Evolutionary conservation across 139 green algal species (phyloP).

Genomic region (Yamagishiella unicocca): DNA sequence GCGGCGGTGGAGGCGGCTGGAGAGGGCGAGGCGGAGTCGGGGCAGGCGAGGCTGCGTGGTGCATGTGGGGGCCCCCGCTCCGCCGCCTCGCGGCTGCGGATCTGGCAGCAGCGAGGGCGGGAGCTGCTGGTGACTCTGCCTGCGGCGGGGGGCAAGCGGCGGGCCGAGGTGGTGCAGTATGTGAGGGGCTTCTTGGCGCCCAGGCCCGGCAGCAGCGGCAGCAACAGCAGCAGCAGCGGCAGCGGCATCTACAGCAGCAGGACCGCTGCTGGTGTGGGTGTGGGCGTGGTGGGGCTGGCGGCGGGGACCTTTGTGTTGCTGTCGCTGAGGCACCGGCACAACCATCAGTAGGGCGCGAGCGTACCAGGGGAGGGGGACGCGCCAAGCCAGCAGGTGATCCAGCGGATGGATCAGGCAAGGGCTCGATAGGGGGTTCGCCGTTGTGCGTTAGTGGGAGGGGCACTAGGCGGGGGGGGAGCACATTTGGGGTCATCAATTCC

Average conservation of each 20-base stretch:
- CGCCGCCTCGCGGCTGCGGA: neutral
- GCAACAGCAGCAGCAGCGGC: neutral
- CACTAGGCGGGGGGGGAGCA: too few species aligned
- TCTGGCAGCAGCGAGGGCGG: neutral
- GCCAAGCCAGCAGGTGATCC: too few species aligned
- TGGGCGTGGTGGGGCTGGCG: slow-evolving; percentile 1
- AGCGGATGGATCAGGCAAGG: too few species aligned
- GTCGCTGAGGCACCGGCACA: neutral
- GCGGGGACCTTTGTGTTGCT: neutral
- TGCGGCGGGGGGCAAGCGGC: neutral
- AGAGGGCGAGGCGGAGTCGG: neutral
- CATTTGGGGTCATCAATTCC: too few species aligned
- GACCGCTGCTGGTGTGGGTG: neutral
- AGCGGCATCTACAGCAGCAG: neutral
- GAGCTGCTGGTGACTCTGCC: neutral
- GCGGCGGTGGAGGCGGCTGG: neutral
- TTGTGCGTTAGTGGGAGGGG: too few species aligned
- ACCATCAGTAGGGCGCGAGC: too few species aligned
- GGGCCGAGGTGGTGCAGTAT: neutral
- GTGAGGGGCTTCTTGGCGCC: neutral
- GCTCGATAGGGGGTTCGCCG: too few species aligned
- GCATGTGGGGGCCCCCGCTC: neutral
- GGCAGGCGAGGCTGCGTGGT: neutral
- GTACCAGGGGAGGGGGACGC: too few species aligned
- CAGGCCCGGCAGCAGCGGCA: neutral